Percentiles rank a stretch among this genome's conserved stretches.
These are phyloP conservation scores for Diatrype stigma DNA, from an alignment of 2,329 filamentous ascomycete genomes.

Conservation along the genomic window DNA sequence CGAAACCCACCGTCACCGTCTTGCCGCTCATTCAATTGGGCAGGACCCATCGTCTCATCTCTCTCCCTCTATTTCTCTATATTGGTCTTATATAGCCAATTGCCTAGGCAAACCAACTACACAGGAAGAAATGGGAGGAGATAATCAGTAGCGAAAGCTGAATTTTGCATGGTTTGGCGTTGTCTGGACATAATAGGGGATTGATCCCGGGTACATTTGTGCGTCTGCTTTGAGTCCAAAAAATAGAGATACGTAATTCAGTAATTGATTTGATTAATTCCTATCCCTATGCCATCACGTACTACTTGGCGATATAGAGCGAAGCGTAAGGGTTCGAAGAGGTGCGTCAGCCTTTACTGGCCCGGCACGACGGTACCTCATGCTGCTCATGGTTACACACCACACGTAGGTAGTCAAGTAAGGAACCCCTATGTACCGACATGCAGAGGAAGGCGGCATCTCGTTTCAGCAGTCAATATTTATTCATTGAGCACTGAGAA, in stretches of 20 bases:
- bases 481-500: too few species aligned
- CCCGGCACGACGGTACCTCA: too few species aligned
- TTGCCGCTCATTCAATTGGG: background rate
- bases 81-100: too few species aligned
- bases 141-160: background rate
- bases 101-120: too few species aligned
- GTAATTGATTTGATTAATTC: background rate
- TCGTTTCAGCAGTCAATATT: too few species aligned
- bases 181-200: background rate
- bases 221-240: background rate
- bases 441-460: too few species aligned
- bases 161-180: background rate
- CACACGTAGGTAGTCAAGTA: too few species aligned
- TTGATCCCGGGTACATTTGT: background rate
- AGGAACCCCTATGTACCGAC: too few species aligned
- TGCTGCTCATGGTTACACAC: too few species aligned
- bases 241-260: conserved; percentile 1
- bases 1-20: background rate
- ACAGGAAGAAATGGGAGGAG: background rate
- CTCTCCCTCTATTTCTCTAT: too few species aligned
- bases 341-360: too few species aligned
- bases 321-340: too few species aligned
- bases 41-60: background rate
- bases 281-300: background rate
- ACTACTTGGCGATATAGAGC: background rate